A percentile compares a stretch with the other conserved stretches of the same genome.
These are phyloP conservation scores for Saprolegnia parasitica DNA, from an alignment of 352 stramenopile genomes.

Conservation along the genomic window DNA sequence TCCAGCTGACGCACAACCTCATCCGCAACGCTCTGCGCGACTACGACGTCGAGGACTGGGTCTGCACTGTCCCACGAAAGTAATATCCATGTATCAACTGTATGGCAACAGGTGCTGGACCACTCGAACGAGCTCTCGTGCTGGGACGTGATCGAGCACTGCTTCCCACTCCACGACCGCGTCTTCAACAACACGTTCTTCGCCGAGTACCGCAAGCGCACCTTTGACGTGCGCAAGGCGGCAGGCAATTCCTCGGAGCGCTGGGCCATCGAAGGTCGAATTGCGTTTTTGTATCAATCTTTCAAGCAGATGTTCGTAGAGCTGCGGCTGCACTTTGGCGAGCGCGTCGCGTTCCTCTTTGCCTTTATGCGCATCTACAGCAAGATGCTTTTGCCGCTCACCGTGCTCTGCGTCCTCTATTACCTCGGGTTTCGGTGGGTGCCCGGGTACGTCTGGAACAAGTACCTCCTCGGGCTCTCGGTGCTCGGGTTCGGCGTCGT, in stretches of 20 bases:
- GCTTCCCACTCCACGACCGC: constrained; percentile 79
- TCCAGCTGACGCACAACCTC: constrained; percentile 86
- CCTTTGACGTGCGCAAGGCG: constrained; percentile 71
- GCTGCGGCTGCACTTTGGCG: constrained; percentile 79
- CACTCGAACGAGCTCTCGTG: constrained; percentile 78
- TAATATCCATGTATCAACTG: background rate
- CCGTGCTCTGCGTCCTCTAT: constrained; percentile 55
- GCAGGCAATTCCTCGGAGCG: constrained; percentile 66
- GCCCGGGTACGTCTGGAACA: constrained; percentile 47
- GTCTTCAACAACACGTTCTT: constrained; percentile 87
- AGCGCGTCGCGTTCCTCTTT: constrained; percentile 83
- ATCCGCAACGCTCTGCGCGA: constrained; percentile 84
- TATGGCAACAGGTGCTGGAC: constrained; percentile 42
- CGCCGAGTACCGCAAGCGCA: constrained; percentile 75
- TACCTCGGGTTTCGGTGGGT: constrained; percentile 63
- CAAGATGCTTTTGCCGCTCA: constrained; percentile 76
- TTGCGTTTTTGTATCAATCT: background rate
- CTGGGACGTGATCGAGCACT: constrained; percentile 70
- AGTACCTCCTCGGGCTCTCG: constrained; percentile 69
- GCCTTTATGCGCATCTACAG: constrained; percentile 89
- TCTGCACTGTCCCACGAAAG: background rate
- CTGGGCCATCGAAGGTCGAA: constrained; percentile 61
- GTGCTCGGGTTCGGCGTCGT: constrained; percentile 69
- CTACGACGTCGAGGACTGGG: constrained; percentile 86
- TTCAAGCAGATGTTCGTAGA: constrained; percentile 35